phyloP scores from a whole-genome alignment of 306 rosid species.

The Citrullus amarus region DNA sequence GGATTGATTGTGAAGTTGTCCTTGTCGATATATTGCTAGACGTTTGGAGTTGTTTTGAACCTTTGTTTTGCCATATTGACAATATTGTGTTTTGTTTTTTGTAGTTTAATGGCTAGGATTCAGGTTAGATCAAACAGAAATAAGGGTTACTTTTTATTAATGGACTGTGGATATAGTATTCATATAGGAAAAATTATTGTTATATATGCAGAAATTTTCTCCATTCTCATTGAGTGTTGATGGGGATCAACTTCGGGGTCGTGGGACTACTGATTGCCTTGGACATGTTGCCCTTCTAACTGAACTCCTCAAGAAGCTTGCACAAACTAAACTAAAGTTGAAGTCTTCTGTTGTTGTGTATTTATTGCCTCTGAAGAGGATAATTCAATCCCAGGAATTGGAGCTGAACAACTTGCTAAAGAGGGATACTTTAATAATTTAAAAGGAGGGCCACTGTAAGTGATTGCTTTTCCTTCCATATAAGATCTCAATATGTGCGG shows the following conservation, averaged over 20 bases:
- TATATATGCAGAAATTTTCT: conserved; percentile 54
- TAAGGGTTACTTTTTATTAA: not conserved
- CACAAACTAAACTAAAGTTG: conserved; percentile 52
- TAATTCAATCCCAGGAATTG: conserved; percentile 72
- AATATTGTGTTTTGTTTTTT: not conserved
- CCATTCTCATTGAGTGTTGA: conserved; percentile 79
- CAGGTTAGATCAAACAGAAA: not conserved
- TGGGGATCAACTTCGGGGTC: conserved; percentile 84
- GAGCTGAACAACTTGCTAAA: conserved; percentile 77
- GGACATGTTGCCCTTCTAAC: conserved; percentile 89
- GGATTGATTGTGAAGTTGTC: not conserved
- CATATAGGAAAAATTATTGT: not conserved
- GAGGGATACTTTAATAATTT: conserved; percentile 62
- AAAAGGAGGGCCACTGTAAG: conserved; percentile 81
- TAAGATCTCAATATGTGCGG: not conserved
- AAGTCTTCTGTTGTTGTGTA: conserved; percentile 74
- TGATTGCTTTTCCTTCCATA: conserved; percentile 11
- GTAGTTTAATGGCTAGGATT: not conserved
- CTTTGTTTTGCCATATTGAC: not conserved
- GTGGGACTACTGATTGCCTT: conserved; percentile 94
- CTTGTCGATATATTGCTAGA: not conserved
- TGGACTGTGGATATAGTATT: not conserved
- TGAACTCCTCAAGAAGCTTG: conserved; percentile 76
- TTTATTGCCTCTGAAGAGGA: conserved; percentile 90
- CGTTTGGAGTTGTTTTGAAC: not conserved